Conservation (phyloP, 371 early-diverging fungal genomes). For the Haplosporangium sp. region DNA sequence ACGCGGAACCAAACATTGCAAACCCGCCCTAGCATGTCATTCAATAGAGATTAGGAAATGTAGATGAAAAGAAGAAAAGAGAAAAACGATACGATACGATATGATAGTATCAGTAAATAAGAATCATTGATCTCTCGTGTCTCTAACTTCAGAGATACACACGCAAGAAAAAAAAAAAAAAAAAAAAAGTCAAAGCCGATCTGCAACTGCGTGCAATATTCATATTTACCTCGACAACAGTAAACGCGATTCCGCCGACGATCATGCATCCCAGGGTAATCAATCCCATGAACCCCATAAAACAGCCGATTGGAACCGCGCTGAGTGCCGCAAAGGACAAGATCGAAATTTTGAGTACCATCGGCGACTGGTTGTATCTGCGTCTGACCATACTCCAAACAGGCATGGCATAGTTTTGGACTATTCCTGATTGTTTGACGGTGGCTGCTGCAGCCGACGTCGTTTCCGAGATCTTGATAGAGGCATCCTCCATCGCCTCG, state of each 20-base stretch:
- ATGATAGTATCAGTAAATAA: not conserved
- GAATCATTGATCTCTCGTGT: not conserved
- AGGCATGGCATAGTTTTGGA: conserved; percentile 19
- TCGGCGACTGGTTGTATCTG: conserved; percentile 8
- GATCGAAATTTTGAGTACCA: conserved; percentile 13
- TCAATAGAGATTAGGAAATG: not conserved
- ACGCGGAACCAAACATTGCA: conserved; percentile 32
- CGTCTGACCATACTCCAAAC: not conserved
- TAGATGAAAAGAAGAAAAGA: not conserved
- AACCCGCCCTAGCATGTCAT: conserved; percentile 27
- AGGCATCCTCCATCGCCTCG: conserved; percentile 9
- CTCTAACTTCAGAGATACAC: not conserved
- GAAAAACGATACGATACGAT: not conserved
- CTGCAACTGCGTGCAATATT: not conserved
- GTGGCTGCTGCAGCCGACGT: conserved; percentile 7
- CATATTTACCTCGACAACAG: conserved; percentile 24
- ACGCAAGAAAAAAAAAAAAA: conserved; percentile 1
- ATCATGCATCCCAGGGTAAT: conserved; percentile 26
- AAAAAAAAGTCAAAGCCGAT: not conserved
- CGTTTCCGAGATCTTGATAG: conserved; percentile 17
- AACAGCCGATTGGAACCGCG: conserved; percentile 32
- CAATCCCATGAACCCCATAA: conserved; percentile 28
- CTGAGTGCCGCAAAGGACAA: conserved; percentile 24
- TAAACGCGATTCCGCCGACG: conserved; percentile 26
- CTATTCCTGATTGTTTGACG: conserved; percentile 9